Percentiles rank a stretch among this genome's conserved stretches.
These are phyloP conservation scores for Pseudohalonectria lignicola DNA, from an alignment of 2,329 filamentous ascomycete genomes.

Conservation along the genomic window DNA sequence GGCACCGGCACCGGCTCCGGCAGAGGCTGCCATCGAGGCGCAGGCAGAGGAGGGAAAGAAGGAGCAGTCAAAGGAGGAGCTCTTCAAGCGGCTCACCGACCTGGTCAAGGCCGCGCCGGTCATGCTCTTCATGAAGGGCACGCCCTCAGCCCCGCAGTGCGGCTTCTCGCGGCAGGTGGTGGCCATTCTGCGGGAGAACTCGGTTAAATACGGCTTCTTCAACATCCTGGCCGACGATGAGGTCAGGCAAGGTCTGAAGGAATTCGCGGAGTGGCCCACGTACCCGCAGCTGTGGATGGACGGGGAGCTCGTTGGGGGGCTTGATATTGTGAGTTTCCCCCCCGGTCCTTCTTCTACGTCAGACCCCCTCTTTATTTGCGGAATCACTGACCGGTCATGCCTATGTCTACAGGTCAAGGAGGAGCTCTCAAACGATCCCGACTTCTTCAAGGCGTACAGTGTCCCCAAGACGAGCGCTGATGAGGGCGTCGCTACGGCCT, in stretches of 20 bases:
- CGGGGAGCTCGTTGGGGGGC: constrained; percentile 81
- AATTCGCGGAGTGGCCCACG: constrained; percentile 97
- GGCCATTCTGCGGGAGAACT: constrained; percentile 72
- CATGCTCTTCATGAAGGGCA: constrained; percentile 99
- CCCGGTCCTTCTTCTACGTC: not conserved
- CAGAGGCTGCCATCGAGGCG: constrained; percentile 27
- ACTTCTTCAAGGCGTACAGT: constrained; percentile 70
- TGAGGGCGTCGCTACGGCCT: no score
- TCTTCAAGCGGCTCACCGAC: constrained; percentile 69
- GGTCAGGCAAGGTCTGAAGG: constrained; percentile 90
- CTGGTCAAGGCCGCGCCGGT: constrained; percentile 92
- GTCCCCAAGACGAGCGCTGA: constrained; percentile 25
- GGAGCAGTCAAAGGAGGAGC: constrained; percentile 54
- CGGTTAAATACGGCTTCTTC: constrained; percentile 96
- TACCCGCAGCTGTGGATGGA: constrained; percentile 91
- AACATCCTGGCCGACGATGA: constrained; percentile 97
- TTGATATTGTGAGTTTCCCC: constrained; percentile 76
- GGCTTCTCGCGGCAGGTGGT: constrained; percentile 92
- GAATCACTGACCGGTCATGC: no score
- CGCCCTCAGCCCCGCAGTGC: constrained; percentile 89
- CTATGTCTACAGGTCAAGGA: constrained; percentile 71
- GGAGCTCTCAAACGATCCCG: constrained; percentile 71
- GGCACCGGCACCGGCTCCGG: constrained; percentile 27
- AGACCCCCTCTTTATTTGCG: constrained; percentile 1
- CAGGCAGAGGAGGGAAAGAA: not conserved